A percentile compares a stretch with the other conserved stretches of the same genome.
phyloP scores from a whole-genome alignment of 2,329 filamentous ascomycete genomes.

The Arthrobotrys megalospora region DNA sequence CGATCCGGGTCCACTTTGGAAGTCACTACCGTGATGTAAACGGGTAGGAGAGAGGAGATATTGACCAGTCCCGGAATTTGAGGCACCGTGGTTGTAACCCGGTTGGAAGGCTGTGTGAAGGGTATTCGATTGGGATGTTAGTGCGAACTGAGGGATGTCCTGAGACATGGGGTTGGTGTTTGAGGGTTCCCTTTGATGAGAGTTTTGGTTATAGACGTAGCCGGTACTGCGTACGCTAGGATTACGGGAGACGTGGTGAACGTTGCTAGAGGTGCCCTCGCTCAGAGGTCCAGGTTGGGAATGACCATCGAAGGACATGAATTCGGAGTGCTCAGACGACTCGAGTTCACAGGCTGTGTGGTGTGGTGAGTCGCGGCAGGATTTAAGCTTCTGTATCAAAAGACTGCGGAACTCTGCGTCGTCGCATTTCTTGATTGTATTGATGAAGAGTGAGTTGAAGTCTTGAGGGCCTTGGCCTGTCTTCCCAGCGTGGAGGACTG shows the following conservation, averaged over 20 bases:
- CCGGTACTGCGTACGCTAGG: not conserved
- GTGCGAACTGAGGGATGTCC: not conserved
- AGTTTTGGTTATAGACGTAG: not conserved
- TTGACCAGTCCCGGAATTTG: not conserved
- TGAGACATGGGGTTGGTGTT: not conserved
- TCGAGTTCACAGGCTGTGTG: not conserved
- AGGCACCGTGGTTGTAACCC: not conserved
- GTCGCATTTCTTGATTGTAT: conserved; percentile 9
- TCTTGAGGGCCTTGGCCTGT: conserved; percentile 33
- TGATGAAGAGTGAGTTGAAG: conserved; percentile 29
- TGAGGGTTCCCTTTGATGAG: not conserved
- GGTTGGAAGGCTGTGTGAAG: not conserved
- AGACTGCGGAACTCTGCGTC: conserved; percentile 3
- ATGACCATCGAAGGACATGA: not conserved
- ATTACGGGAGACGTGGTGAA: not conserved
- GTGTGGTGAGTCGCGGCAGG: not conserved
- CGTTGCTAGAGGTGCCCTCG: not conserved
- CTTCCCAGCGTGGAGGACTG: conserved; percentile 29
- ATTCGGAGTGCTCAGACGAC: not conserved
- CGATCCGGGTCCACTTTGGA: not conserved
- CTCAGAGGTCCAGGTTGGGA: not conserved
- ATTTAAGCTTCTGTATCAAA: conserved; percentile 28
- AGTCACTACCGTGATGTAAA: not conserved
- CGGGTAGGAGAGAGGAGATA: not conserved
- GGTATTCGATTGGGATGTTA: not conserved